Evolutionary conservation across 78 protist genomes (phyloP).

Genomic region (Dictyostelium capitatum): DNA sequence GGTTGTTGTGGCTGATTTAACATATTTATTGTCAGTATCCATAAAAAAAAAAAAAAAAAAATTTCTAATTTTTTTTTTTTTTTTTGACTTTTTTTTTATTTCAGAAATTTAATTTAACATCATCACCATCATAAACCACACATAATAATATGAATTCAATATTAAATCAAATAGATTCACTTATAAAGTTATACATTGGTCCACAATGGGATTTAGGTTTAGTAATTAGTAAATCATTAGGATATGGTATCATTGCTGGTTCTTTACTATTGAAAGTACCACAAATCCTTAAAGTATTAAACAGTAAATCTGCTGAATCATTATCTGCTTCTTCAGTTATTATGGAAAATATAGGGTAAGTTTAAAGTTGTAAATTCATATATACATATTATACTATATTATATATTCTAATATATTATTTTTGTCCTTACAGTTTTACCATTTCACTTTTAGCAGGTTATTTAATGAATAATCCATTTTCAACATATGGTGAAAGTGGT

Average conservation of each 20-base stretch:
- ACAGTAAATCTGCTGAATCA: conserved; percentile 72
- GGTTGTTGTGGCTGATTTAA: too few relatives aligned
- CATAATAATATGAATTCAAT: not conserved
- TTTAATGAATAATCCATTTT: conserved; percentile 45
- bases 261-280: conserved; percentile 90
- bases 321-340: conserved; percentile 41
- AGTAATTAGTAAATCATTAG: conserved; percentile 71
- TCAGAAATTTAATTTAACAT: too few relatives aligned
- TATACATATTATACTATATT: too few relatives aligned
- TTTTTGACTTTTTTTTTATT: too few relatives aligned
- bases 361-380: too few relatives aligned
- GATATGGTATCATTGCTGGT: conserved; percentile 80
- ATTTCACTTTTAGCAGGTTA: conserved; percentile 27
- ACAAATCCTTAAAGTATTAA: conserved; percentile 89
- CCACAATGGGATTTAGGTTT: conserved; percentile 36
- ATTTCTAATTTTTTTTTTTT: too few relatives aligned
- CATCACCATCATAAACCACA: too few relatives aligned
- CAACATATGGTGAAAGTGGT: conserved; percentile 84
- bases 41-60: too few relatives aligned
- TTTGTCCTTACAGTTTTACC: conserved; percentile 16
- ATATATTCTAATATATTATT: not conserved
- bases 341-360: conserved; percentile 78
- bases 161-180: not conserved
- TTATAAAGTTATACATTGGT: conserved; percentile 1
- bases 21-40: too few relatives aligned